Percentiles rank a stretch among this genome's conserved stretches.
Conservation (phyloP, 2,329 filamentous ascomycete genomes). For the Neonectria punicea region DNA sequence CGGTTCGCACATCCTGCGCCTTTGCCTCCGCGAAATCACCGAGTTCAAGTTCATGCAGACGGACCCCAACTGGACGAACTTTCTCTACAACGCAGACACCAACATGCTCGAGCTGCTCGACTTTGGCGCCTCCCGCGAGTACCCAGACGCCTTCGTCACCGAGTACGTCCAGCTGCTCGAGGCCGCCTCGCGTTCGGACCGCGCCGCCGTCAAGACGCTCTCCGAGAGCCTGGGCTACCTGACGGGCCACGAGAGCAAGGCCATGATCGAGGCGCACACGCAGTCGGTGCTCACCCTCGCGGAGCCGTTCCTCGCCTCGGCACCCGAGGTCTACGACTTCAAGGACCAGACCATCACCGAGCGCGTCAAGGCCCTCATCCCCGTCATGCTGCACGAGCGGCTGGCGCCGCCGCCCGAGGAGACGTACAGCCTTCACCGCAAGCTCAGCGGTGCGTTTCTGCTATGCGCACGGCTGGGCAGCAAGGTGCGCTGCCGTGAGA, state of each 20-base stretch:
- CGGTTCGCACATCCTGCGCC: constrained; percentile 89
- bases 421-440: constrained; percentile 94
- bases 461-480: constrained; percentile 89
- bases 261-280: constrained; percentile 93
- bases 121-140: constrained; percentile 93
- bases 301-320: constrained; percentile 83
- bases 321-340: constrained; percentile 91
- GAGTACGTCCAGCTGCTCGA: constrained; percentile 84
- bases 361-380: constrained; percentile 86
- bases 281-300: constrained; percentile 88
- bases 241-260: constrained; percentile 85
- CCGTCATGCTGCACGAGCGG: constrained; percentile 90
- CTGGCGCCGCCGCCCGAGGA: constrained; percentile 94
- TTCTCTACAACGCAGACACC: constrained; percentile 82
- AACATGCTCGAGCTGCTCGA: constrained; percentile 89
- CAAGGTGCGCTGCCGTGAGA: constrained; percentile 79
- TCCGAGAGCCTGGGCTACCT: constrained; percentile 88
- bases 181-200: constrained; percentile 80
- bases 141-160: constrained; percentile 79
- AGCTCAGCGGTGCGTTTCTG: constrained; percentile 93
- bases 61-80: constrained; percentile 99
- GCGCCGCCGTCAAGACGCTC: constrained; percentile 69
- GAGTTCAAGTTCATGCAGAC: constrained; percentile 99
- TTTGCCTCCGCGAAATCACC: constrained; percentile 91
- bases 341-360: constrained; percentile 95